A percentile compares a stretch with the other conserved stretches of the same genome.
phyloP scores from a whole-genome alignment of 2,329 filamentous ascomycete genomes.

The Penicillium sp. region DNA sequence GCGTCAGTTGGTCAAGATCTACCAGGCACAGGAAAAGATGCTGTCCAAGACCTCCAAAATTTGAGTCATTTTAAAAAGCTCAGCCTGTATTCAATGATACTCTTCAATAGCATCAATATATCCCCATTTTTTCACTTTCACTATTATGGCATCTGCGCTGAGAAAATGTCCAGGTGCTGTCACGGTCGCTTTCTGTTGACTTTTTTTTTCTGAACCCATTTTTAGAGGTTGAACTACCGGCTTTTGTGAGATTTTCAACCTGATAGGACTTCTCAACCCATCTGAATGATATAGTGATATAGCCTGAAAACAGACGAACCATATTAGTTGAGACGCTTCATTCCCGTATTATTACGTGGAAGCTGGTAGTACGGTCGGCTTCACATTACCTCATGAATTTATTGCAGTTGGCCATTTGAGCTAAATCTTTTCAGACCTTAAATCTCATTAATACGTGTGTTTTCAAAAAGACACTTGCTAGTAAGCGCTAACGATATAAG shows the following conservation, averaged over 20 bases:
- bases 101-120: not conserved
- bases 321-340: not conserved
- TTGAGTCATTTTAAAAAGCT: not conserved
- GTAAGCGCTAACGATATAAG: too few relatives aligned
- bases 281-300: not conserved
- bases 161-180: not conserved
- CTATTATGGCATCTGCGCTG: not conserved
- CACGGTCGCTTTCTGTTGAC: not conserved
- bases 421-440: too few relatives aligned
- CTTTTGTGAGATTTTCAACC: not conserved
- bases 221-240: not conserved
- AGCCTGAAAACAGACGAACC: not conserved
- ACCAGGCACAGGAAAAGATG: constrained; percentile 43
- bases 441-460: too few relatives aligned
- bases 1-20: constrained; percentile 72
- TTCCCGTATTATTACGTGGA: not conserved
- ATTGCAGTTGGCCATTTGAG: too few relatives aligned
- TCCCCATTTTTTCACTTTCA: not conserved
- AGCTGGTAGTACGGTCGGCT: not conserved
- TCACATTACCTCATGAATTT: not conserved
- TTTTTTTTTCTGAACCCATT: not conserved
- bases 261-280: not conserved
- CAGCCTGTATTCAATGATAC: not conserved
- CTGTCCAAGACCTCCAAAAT: constrained; percentile 36
- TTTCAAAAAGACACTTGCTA: too few relatives aligned